phyloP scores from a whole-genome alignment of 257 asterid genomes.

The Plantago ovata region DNA sequence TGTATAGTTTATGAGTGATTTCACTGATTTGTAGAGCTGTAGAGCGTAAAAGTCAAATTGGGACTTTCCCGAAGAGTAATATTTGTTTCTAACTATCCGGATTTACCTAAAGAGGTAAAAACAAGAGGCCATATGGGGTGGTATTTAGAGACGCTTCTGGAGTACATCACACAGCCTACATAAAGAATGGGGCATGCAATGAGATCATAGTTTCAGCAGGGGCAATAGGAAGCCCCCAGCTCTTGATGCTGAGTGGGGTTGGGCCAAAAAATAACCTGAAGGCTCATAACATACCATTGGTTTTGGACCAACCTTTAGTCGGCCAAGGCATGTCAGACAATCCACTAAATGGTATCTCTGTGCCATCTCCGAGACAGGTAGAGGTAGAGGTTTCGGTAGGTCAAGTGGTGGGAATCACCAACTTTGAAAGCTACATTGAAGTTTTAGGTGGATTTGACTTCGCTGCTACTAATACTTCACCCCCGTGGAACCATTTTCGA shows the following conservation, averaged over 20 bases:
- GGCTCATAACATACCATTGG: constrained; percentile 45
- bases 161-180: constrained; percentile 49
- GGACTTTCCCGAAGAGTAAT: too few species aligned
- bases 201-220: constrained; percentile 77
- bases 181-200: constrained; percentile 40
- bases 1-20: too few species aligned
- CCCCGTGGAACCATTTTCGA: constrained; percentile 77
- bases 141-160: constrained; percentile 64
- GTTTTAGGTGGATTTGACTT: constrained; percentile 69
- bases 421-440: constrained; percentile 48
- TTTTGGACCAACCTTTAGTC: constrained; percentile 61
- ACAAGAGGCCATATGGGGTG: constrained; percentile 54
- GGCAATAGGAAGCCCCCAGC: constrained; percentile 90
- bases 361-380: constrained; percentile 75
- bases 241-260: constrained; percentile 73
- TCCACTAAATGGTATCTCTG: constrained; percentile 78
- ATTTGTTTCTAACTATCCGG: too few species aligned
- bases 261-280: constrained; percentile 60
- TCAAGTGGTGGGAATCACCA: constrained; percentile 80
- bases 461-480: constrained; percentile 26
- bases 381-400: constrained; percentile 89
- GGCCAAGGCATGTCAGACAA: constrained; percentile 93
- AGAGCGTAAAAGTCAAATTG: too few species aligned
- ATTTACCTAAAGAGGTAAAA: constrained; percentile 18
- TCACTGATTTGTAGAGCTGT: too few species aligned